phyloP scores from a whole-genome alignment of 129 eudicot genomes.

The Dittrichia graveolens region DNA sequence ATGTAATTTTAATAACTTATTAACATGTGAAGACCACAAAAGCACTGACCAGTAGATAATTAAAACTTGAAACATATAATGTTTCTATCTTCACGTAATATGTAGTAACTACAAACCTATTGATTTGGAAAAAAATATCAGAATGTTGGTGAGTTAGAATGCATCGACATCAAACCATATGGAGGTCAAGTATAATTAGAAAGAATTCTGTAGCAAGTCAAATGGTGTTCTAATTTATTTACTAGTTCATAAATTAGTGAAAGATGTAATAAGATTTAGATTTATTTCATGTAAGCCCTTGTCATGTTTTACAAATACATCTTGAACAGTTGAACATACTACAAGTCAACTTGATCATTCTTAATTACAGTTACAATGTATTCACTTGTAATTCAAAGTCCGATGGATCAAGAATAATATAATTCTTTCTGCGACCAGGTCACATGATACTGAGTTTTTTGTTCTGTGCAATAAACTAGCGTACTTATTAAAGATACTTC shows the following conservation, averaged over 20 bases:
- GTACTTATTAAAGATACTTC: not conserved
- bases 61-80: too few relatives aligned
- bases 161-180: too few relatives aligned
- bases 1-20: not conserved
- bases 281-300: not conserved
- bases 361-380: not conserved
- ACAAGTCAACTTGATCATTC: not conserved
- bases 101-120: too few relatives aligned
- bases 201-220: not conserved
- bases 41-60: too few relatives aligned
- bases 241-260: not conserved
- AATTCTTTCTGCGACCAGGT: not conserved
- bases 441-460: slow-evolving; percentile 10
- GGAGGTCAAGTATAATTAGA: not conserved
- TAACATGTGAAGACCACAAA: not conserved
- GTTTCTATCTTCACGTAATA: too few relatives aligned
- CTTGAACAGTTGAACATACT: not conserved
- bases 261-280: not conserved
- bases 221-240: not conserved
- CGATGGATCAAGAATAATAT: too few relatives aligned
- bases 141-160: too few relatives aligned
- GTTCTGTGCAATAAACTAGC: not conserved
- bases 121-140: too few relatives aligned
- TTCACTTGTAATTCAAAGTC: not conserved
- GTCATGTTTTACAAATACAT: not conserved